Evolutionary conservation across 306 rosid species (phyloP).

Genomic region (Cucurbita ficifolia): DNA sequence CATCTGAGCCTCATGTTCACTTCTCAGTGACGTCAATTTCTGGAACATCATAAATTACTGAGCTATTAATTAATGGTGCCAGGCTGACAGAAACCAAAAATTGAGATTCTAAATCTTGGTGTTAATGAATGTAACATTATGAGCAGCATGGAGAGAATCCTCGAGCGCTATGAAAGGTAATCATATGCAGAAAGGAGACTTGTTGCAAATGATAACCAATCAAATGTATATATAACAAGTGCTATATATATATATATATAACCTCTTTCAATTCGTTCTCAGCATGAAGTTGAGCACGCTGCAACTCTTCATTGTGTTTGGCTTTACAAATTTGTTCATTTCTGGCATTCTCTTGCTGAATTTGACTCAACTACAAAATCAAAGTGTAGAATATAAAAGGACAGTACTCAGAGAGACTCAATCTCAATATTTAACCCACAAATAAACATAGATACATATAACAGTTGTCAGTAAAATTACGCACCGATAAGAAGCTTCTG

Average conservation of each 20-base stretch:
- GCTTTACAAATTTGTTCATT: slow-evolving; percentile 37
- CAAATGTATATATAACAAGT: slow-evolving; percentile 49
- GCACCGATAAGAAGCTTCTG: background rate
- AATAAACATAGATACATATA: background rate
- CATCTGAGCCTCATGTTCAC: slow-evolving; percentile 67
- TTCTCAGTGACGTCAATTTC: slow-evolving; percentile 52
- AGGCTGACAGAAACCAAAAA: background rate
- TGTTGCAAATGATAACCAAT: slow-evolving; percentile 19
- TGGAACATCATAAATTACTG: slow-evolving; percentile 11
- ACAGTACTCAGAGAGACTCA: background rate
- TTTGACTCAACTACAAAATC: slow-evolving; percentile 41
- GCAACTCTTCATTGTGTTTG: slow-evolving; percentile 46
- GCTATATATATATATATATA: background rate
- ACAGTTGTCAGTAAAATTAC: background rate
- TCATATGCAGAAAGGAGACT: slow-evolving; percentile 57
- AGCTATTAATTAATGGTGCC: background rate
- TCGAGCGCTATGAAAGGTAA: slow-evolving; percentile 78
- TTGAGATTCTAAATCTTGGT: no score
- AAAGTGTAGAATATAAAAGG: slow-evolving; percentile 6
- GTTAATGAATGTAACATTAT: no score
- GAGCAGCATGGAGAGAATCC: slow-evolving; percentile 30
- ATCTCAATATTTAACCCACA: background rate
- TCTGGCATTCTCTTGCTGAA: slow-evolving; percentile 51
- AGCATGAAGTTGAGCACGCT: slow-evolving; percentile 45
- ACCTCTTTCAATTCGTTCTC: slow-evolving; percentile 81